Percentiles rank a stretch among this genome's conserved stretches.
Conservation (phyloP, 768 basidiomycete species). For the Boletus sp. region DNA sequence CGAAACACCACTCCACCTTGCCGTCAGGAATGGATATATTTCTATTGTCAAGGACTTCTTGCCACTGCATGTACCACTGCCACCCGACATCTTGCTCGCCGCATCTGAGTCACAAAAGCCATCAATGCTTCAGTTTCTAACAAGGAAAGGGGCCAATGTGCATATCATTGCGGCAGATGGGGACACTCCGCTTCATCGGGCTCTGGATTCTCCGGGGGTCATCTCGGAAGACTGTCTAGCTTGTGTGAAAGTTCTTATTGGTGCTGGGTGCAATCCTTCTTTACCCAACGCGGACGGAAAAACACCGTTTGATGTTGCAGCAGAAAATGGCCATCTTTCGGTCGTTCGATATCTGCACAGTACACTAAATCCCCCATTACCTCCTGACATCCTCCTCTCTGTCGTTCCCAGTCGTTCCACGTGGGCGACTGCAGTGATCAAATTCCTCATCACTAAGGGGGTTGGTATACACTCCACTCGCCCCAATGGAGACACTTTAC, state of each 20-base stretch:
- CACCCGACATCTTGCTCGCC: not conserved
- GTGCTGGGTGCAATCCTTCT: not conserved
- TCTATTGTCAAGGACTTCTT: too few species aligned
- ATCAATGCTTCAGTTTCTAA: not conserved
- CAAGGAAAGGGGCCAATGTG: not conserved
- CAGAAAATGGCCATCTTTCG: not conserved
- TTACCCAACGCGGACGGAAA: not conserved
- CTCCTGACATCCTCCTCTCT: not conserved
- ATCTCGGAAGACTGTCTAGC: not conserved
- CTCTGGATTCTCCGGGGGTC: not conserved
- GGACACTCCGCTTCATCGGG: not conserved
- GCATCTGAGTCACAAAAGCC: not conserved
- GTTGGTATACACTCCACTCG: not conserved
- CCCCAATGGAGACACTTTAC: not conserved
- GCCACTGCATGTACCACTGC: not conserved
- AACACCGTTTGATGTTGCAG: not conserved
- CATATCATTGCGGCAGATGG: not conserved
- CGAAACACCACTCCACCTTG: not conserved
- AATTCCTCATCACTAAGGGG: not conserved
- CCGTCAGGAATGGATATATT: too few species aligned
- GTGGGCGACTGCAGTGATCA: not conserved
- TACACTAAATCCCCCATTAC: not conserved
- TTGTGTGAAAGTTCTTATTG: not conserved
- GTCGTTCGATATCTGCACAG: not conserved
- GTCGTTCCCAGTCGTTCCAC: too few species aligned